Evolutionary conservation across 2,329 filamentous ascomycete species (phyloP), one percentile per base, ranked within the genome.

Genomic region (Trichophyton benhamiae): DNA sequence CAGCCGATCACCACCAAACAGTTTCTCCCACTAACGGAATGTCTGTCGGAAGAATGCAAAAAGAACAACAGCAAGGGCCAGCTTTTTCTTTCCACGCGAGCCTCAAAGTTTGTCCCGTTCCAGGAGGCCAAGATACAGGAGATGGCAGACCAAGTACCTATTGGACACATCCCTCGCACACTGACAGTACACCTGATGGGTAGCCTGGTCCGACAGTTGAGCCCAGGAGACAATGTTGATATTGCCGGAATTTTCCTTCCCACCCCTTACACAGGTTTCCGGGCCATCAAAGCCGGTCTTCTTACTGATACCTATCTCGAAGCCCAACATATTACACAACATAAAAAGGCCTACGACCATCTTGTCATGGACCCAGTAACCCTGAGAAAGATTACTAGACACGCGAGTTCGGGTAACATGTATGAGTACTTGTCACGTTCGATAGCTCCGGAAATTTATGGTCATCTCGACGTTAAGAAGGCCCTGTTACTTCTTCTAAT

Each of bases 121-220:
- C 94, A 99, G 75, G 94, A 99, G 75, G 85, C 97, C 75, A 97
- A 97, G 78, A 91, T 99, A 61, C 94, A 99, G 75, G 94, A 99
- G 73, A 89, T 97, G 85, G 91, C 94, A n/a, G 94, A 99, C 72
- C 94, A 99, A 74, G 94, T 99, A 0, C 94, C 94, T 6, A 95
- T 99, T 65, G 94, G 94, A 58, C 94, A 99, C 72, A 99, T 99
- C 68, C 94, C 94, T 36, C 85, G 94, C 63, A 90, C 90, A 62
- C 78, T 99, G 65, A 97, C 92, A 0, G 79, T 99, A 22, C 83
- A 95, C 69, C 96, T 91, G 74, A 87, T 95, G 70, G 94, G 94
- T 63, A 88, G 85, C 63, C 81, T 95, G 11, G 90, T 92, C 33
- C 83, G 94, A 63, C 86, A 89, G 68, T 83, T 97, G 70, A 97